phyloP scores from a whole-genome alignment of 2,329 filamentous ascomycete genomes.

The Diaporthe velutina region DNA sequence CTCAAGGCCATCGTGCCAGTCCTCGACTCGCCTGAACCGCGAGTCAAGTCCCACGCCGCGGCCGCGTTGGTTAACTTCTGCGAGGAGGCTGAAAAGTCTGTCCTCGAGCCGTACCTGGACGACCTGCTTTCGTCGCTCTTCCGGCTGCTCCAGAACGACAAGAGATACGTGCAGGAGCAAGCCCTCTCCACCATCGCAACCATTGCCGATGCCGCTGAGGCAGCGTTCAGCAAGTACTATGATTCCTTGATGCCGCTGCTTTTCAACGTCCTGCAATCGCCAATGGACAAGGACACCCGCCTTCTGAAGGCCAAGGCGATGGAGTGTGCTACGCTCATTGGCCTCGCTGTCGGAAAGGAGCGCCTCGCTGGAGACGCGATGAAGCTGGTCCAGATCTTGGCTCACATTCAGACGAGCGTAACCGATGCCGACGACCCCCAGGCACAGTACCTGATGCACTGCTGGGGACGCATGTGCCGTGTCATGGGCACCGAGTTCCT shows the following conservation, averaged over 20 bases:
- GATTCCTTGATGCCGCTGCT: constrained; percentile 95
- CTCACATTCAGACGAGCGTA: constrained; percentile 87
- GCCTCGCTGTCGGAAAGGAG: constrained; percentile 93
- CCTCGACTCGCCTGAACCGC: constrained; percentile 87
- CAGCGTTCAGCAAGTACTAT: constrained; percentile 95
- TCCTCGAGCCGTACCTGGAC: constrained; percentile 93
- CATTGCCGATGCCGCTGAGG: constrained; percentile 97
- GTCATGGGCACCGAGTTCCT: constrained; percentile 92
- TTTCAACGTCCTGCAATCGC: constrained; percentile 88
- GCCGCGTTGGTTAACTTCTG: constrained; percentile 99
- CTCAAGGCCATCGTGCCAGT: constrained; percentile 94
- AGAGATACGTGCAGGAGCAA: constrained; percentile 97
- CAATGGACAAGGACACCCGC: constrained; percentile 93
- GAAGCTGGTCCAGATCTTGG: constrained; percentile 87
- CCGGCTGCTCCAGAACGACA: constrained; percentile 88
- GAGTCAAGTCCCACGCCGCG: constrained; percentile 96
- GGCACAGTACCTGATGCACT: constrained; percentile 96
- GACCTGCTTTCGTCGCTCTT: constrained; percentile 88
- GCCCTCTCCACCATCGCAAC: constrained; percentile 98
- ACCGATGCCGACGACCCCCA: constrained; percentile 95
- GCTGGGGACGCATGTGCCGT: constrained; percentile 98
- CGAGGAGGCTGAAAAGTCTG: constrained; percentile 94
- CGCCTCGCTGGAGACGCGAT: constrained; percentile 90
- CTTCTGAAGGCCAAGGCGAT: constrained; percentile 96
- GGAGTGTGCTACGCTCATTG: constrained; percentile 98